Evolutionary conservation across 345 rosid genomes (phyloP).

Genomic region (Ceriops zippeliana): DNA sequence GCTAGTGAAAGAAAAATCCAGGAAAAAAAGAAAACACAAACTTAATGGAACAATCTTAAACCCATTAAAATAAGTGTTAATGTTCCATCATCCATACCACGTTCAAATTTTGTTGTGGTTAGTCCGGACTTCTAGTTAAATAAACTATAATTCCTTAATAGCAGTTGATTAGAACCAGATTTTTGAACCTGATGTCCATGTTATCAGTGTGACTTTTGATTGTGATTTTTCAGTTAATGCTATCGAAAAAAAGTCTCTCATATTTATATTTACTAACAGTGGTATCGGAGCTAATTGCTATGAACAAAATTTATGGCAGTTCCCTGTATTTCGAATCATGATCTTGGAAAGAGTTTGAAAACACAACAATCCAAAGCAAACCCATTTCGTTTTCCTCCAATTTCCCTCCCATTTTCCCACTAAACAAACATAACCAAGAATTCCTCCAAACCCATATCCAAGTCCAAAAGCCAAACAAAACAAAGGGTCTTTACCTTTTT

Average conservation of each 20-base stretch:
- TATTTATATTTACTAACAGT: too few relatives aligned
- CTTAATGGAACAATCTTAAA: too few relatives aligned
- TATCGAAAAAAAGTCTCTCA: too few relatives aligned
- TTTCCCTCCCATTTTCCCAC: constrained; percentile 3
- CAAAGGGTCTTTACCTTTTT: constrained; percentile 3
- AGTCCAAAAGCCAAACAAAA: not conserved
- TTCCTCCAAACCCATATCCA: not conserved
- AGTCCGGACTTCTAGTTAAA: too few relatives aligned
- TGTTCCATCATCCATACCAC: too few relatives aligned
- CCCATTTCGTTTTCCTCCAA: not conserved
- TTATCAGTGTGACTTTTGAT: not conserved
- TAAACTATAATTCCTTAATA: too few relatives aligned
- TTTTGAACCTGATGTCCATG: not conserved
- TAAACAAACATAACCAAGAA: not conserved
- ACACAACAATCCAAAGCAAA: not conserved
- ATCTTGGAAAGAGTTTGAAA: not conserved
- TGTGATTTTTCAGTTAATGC: too few relatives aligned
- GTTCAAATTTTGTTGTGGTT: too few relatives aligned
- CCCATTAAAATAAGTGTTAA: too few relatives aligned
- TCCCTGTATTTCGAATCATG: not conserved
- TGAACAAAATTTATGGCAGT: too few relatives aligned
- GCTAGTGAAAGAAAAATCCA: not conserved
- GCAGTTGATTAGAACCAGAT: not conserved
- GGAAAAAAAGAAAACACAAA: too few relatives aligned
- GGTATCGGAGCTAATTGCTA: too few relatives aligned